Base-by-base conservation (phyloP, 164 flowering plant genomes). In the Nelumbo lutea region DNA sequence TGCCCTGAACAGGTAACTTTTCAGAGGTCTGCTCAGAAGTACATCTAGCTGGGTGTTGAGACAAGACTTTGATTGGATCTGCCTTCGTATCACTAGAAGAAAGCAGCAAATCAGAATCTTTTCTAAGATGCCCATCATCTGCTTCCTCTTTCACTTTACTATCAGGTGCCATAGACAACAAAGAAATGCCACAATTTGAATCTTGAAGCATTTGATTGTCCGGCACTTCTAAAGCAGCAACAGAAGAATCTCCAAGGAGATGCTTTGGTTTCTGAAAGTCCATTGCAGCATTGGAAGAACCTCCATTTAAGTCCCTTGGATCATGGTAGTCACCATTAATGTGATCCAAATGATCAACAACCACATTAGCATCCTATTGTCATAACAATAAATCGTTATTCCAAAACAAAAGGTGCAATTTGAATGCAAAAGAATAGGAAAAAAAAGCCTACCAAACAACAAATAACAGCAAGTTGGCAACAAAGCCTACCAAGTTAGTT, bases 81-180 rank as follows among this genome's bases (percentile, higher is more conserved):
- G 61, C 51, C 71, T 77, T 82, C 41, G 67, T 74, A 64, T 83
- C 84, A 77, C n/a, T 61, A 71, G 15, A 65, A 66, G 79, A 79
- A 69, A 81, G 59, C 38, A 64, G 76, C 27, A 39, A 8, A 60
- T 55, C 42, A 39, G 69, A 42, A 56, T 55, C 59, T 39, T 57
- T 78, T 55, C 60, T 68, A 41, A 70, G 69, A 65, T 67, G 70
- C 46, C 68, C 66, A 75, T 61, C 67, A 65, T 66, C 76, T 11
- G 43, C 58, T 63, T 85, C 87, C 2, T 38, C 55, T 74, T 85
- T 77, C 63, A 74, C 65, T 62, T 81, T 72, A 14, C 56, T 55
- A 67, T 68, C 59, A 50, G 78, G 72, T 60, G 51, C 71, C 9
- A 14, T 60, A 68, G 83, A 79, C 61, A 56, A 68, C 51, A 65